A percentile compares a stretch with the other conserved stretches of the same genome.
These are phyloP conservation scores for Chaetoceros tenuissimus DNA, from an alignment of 108 stramenopile species.

Conservation along the genomic window DNA sequence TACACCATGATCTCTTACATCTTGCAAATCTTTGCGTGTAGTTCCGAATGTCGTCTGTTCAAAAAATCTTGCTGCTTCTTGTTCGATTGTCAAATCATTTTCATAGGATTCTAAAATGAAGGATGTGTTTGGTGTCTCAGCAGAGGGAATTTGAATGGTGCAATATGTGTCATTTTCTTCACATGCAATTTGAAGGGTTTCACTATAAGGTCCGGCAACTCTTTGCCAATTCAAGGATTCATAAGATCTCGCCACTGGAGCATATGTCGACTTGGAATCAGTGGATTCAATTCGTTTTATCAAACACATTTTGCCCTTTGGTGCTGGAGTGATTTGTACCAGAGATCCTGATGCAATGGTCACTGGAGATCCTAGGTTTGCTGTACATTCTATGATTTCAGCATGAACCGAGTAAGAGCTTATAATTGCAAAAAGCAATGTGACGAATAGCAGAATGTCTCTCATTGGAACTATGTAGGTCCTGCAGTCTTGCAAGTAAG, in stretches of 20 bases:
- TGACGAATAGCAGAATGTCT: too few relatives aligned
- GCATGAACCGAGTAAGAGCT: too few relatives aligned
- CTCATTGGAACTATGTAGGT: too few relatives aligned
- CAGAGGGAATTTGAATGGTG: background rate
- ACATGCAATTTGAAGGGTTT: background rate
- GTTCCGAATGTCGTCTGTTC: slow-evolving; percentile 31
- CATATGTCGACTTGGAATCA: background rate
- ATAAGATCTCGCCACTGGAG: slow-evolving; percentile 21
- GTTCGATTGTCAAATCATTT: background rate
- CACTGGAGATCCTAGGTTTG: too few relatives aligned
- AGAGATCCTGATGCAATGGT: too few relatives aligned
- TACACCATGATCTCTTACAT: background rate
- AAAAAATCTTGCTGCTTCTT: slow-evolving; percentile 22
- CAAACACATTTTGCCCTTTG: too few relatives aligned
- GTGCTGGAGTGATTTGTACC: too few relatives aligned
- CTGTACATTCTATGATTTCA: too few relatives aligned
- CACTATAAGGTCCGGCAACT: slow-evolving; percentile 7
- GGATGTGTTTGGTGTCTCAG: background rate
- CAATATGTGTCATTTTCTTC: background rate
- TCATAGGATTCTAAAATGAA: background rate
- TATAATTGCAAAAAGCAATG: too few relatives aligned
- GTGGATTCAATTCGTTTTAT: too few relatives aligned
- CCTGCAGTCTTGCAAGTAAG: too few relatives aligned
- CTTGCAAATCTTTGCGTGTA: slow-evolving; percentile 6
- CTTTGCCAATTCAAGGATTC: slow-evolving; percentile 18